Conservation (phyloP, 2,329 filamentous ascomycete genomes). For the Cercospora janseana region DNA sequence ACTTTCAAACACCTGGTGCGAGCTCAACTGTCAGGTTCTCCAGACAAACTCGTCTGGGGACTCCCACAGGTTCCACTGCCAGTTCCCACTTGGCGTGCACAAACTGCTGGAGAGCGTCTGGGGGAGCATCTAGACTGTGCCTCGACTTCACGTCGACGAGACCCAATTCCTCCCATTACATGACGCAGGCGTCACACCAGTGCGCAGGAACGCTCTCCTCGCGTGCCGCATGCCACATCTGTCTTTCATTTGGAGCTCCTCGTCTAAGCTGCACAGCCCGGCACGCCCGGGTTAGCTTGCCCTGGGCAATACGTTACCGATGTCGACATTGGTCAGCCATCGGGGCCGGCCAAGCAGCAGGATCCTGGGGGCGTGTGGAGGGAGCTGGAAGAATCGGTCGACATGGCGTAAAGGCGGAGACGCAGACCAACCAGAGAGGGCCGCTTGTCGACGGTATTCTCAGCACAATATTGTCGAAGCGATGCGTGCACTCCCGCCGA, state of each 20-base stretch:
- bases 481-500: neutral
- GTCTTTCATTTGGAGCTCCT: neutral
- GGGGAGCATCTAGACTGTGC: too few relatives aligned
- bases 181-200: too few relatives aligned
- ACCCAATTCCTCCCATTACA: too few relatives aligned
- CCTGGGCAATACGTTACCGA: slow-evolving; percentile 1
- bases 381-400: neutral
- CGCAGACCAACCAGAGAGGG: neutral
- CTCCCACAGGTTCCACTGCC: too few relatives aligned
- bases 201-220: slow-evolving; percentile 5
- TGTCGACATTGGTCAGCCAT: neutral
- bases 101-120: too few relatives aligned
- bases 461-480: slow-evolving; percentile 1
- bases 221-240: slow-evolving; percentile 5
- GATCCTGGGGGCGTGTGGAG: neutral
- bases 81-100: too few relatives aligned
- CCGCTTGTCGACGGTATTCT: neutral
- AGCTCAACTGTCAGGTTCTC: neutral
- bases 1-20: neutral
- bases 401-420: neutral
- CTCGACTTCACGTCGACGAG: too few relatives aligned
- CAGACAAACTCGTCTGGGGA: too few relatives aligned
- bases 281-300: slow-evolving; percentile 1
- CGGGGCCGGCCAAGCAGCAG: slow-evolving; percentile 3
- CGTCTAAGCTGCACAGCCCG: slow-evolving; percentile 4